These are phyloP conservation scores for Pyrus hybrid DNA, from an alignment of 331 rosid genomes.

Conservation along the genomic window DNA sequence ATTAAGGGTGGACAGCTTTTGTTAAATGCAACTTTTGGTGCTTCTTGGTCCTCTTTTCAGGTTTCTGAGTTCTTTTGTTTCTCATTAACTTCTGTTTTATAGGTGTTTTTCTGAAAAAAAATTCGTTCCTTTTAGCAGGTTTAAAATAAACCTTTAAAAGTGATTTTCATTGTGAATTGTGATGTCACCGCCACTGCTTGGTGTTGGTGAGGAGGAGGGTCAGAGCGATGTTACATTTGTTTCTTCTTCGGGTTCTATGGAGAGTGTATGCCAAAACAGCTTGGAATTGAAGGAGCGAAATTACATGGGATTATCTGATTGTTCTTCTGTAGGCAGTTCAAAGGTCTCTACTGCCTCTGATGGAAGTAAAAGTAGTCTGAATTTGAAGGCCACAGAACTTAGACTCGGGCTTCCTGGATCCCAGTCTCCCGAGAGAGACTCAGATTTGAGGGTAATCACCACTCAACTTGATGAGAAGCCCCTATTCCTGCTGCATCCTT, in stretches of 20 bases:
- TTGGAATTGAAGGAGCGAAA: slow-evolving; percentile 55
- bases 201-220: slow-evolving; percentile 58
- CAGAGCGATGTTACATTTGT: slow-evolving; percentile 51
- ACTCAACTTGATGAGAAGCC: slow-evolving; percentile 55
- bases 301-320: slow-evolving; percentile 78
- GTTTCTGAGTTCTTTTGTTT: background rate
- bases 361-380: slow-evolving; percentile 42
- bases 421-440: slow-evolving; percentile 56
- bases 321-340: slow-evolving; percentile 64
- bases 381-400: slow-evolving; percentile 77
- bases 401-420: slow-evolving; percentile 89
- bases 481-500: slow-evolving; percentile 52
- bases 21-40: slow-evolving; percentile 1
- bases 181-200: slow-evolving; percentile 54
- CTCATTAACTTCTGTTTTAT: background rate
- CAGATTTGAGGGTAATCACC: slow-evolving; percentile 36
- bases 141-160: slow-evolving; percentile 6
- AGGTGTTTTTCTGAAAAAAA: background rate
- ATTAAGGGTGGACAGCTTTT: slow-evolving; percentile 14
- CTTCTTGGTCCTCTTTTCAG: background rate
- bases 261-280: slow-evolving; percentile 30
- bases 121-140: slow-evolving; percentile 20
- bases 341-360: slow-evolving; percentile 31
- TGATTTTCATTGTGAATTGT: slow-evolving; percentile 17
- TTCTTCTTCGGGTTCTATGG: slow-evolving; percentile 49